Base-by-base conservation (phyloP, 2,329 filamentous ascomycete species). In the Aspergillus awamori region DNA sequence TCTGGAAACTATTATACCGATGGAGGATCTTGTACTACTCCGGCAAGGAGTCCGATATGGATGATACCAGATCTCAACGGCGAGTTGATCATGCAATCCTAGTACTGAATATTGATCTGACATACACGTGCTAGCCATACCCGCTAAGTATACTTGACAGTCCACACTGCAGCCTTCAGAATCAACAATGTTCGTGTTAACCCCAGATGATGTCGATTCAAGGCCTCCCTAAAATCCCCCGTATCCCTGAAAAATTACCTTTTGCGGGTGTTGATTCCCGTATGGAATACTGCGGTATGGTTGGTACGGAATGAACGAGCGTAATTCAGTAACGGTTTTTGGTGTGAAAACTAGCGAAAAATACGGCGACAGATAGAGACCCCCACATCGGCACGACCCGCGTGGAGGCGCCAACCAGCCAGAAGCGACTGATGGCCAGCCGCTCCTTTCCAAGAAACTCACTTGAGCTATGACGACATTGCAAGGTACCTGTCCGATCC, bases 351-450 rank as follows among this genome's bases (percentile, higher is more conserved):
- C n/a, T 38, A 47, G 47, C 20, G 26, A 33, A 48, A 53, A 39
- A 54, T 57, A 51, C 54, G 20, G 24, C 26, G 30, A 10, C 57
- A 53, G 28, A 53, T 28, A 26, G 20, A 36, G 30, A 15, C 11
- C 22, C 53, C 58, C 63, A 61, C 61, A 62, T 43, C 67, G 66
- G 67, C 63, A 69, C 64, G 64, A 68, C 60, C 67, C 67, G 67
- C 53, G 61, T 63, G 59, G 58, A 39, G 60, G 45, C 39, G 39
- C 30, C 57, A 53, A 41, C 11, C 26, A 38, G 17, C 26, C 17
- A 24, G 30, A 47, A 58, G 26, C 51, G 22, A 28, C 22, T 38
- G 41, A 45, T 51, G 47, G 26, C 13, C 8, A 51, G 47, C 41
- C 41, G 41, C 41, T n/a, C 15, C 24, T 20, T 55, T 56, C 53